Evolutionary conservation across 768 basidiomycete species (phyloP).

Genomic region (Tephrocybe sp.): DNA sequence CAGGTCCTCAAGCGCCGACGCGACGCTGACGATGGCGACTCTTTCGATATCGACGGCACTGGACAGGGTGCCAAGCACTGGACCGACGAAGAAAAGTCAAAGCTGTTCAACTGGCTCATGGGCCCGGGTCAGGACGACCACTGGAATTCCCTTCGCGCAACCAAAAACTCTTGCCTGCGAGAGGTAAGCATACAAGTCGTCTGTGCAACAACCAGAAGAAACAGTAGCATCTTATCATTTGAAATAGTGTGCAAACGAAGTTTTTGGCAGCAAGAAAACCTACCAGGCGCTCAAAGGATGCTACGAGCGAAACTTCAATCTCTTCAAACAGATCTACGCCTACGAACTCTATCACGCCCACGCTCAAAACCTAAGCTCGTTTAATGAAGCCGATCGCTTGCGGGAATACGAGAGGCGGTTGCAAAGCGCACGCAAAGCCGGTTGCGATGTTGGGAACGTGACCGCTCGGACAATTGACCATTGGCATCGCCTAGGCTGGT

Average conservation of each 20-base stretch:
- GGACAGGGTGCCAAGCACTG: conserved; percentile 77
- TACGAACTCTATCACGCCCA: conserved; percentile 58
- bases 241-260: conserved; percentile 65
- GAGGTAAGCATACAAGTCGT: conserved; percentile 44
- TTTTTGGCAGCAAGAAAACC: conserved; percentile 76
- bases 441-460: conserved; percentile 72
- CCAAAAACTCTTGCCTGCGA: conserved; percentile 81
- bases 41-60: conserved; percentile 45
- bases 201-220: conserved; percentile 3
- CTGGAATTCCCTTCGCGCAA: conserved; percentile 75
- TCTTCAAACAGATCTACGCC: conserved; percentile 80
- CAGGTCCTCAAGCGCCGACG: conserved; percentile 48
- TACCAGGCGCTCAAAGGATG: conserved; percentile 85
- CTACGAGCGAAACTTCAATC: conserved; percentile 82
- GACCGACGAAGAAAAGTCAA: conserved; percentile 83
- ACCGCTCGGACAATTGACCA: conserved; percentile 74
- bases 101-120: conserved; percentile 80
- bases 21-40: conserved; percentile 39
- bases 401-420: conserved; percentile 74
- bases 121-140: conserved; percentile 69
- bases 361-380: conserved; percentile 31
- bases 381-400: conserved; percentile 63
- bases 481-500: conserved; percentile 81
- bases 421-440: conserved; percentile 60
- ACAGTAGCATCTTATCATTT: background rate